Conservation (phyloP, 2,329 filamentous ascomycete species). For the Neodidymelliopsis sp. region DNA sequence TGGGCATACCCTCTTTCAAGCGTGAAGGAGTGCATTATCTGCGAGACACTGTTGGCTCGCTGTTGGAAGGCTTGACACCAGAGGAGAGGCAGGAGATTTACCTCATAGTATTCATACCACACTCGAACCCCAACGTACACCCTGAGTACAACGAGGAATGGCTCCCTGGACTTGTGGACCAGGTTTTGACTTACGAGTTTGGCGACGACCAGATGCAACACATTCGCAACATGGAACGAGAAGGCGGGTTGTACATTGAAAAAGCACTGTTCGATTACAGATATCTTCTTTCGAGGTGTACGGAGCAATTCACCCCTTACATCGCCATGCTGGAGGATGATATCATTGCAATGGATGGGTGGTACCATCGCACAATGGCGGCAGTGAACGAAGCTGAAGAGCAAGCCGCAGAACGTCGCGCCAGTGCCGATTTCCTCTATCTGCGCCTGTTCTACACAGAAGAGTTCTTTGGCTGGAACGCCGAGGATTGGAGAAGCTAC, state of each 20-base stretch:
- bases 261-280: constrained; percentile 57
- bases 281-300: constrained; percentile 53
- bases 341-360: constrained; percentile 56
- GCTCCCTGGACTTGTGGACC: constrained; percentile 50
- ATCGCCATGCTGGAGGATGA: constrained; percentile 58
- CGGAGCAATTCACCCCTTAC: constrained; percentile 49
- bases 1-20: constrained; percentile 55
- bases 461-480: constrained; percentile 56
- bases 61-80: constrained; percentile 53
- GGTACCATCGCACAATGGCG: constrained; percentile 53
- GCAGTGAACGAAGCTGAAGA: constrained; percentile 47
- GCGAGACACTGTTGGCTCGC: constrained; percentile 52
- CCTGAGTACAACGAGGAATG: constrained; percentile 53
- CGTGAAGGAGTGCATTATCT: constrained; percentile 53
- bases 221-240: constrained; percentile 43
- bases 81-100: constrained; percentile 53
- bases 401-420: constrained; percentile 32
- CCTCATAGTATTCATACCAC: constrained; percentile 55
- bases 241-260: constrained; percentile 43
- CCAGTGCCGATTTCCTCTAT: constrained; percentile 49
- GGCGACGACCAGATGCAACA: constrained; percentile 43
- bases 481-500: constrained; percentile 51
- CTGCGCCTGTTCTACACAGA: constrained; percentile 58
- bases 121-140: constrained; percentile 52
- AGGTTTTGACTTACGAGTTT: constrained; percentile 53